phyloP scores from a whole-genome alignment of 2,329 filamentous ascomycete genomes.

The Ascochyta koolunga region DNA sequence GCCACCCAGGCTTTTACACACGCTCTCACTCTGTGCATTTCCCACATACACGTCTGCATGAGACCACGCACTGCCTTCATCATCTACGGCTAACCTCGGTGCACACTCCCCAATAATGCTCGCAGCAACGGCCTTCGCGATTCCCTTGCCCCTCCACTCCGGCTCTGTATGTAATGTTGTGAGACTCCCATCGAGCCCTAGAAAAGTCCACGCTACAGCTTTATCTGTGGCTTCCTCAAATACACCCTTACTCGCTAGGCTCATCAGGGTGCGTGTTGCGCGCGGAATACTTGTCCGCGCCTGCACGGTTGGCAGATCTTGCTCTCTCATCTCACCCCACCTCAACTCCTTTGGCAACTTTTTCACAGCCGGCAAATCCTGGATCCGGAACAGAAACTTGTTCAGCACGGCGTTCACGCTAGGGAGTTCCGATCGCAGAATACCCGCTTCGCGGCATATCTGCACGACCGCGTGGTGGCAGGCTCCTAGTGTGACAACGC shows the following conservation, averaged over 20 bases:
- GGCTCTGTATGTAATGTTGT: constrained; percentile 66
- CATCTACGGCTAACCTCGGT: constrained; percentile 37
- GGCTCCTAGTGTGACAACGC: constrained; percentile 53
- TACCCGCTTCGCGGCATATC: constrained; percentile 26
- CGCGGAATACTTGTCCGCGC: constrained; percentile 59
- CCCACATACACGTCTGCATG: constrained; percentile 68
- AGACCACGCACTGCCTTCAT: constrained; percentile 57
- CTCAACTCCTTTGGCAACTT: constrained; percentile 56
- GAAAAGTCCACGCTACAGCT: constrained; percentile 69
- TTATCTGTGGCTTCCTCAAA: constrained; percentile 53
- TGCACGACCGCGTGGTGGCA: constrained; percentile 45
- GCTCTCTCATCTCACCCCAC: constrained; percentile 61
- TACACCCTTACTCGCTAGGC: constrained; percentile 49
- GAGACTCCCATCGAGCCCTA: constrained; percentile 66
- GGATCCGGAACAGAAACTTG: constrained; percentile 64
- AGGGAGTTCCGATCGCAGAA: constrained; percentile 40
- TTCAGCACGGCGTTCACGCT: constrained; percentile 44
- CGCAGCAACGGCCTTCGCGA: constrained; percentile 66
- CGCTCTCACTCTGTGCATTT: constrained; percentile 65
- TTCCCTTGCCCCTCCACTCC: constrained; percentile 64
- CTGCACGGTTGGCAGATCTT: constrained; percentile 62
- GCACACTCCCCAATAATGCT: constrained; percentile 61
- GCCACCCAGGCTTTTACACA: constrained; percentile 68
- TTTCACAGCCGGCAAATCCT: constrained; percentile 52
- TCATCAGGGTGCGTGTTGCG: constrained; percentile 54